Conservation (phyloP, 2,329 filamentous ascomycete species). For the Pseudodiploospora longispora region DNA sequence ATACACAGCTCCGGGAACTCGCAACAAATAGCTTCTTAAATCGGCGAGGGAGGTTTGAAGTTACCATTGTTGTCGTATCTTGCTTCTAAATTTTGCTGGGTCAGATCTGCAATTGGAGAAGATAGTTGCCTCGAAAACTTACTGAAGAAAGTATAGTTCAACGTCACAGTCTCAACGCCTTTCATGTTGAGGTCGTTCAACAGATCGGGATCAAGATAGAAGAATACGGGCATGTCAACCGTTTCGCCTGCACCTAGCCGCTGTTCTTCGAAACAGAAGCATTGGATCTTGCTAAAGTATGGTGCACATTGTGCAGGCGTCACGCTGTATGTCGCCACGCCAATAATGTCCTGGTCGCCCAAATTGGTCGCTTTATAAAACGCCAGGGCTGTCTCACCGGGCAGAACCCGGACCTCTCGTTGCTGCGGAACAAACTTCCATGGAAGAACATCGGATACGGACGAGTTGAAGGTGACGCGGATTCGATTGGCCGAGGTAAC, state of each 20-base stretch:
- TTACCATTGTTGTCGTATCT: conserved; percentile 39
- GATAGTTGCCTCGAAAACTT: conserved; percentile 31
- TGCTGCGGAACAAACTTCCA: conserved; percentile 98
- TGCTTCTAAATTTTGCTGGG: conserved; percentile 25
- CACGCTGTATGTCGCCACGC: conserved; percentile 95
- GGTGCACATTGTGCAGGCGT: conserved; percentile 92
- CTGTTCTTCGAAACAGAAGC: conserved; percentile 98
- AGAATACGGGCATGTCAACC: conserved; percentile 99
- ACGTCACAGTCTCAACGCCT: conserved; percentile 86
- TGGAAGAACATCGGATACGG: conserved; percentile 86
- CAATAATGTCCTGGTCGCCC: conserved; percentile 87
- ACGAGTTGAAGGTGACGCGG: conserved; percentile 91
- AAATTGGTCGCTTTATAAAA: conserved; percentile 97
- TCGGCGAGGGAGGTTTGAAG: conserved; percentile 29
- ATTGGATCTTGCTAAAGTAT: conserved; percentile 99
- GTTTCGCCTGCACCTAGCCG: conserved; percentile 89
- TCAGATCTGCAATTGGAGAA: background rate
- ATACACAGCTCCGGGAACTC: no score
- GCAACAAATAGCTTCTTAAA: conserved; percentile 8
- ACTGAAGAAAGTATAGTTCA: conserved; percentile 99
- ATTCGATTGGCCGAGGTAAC: conserved; percentile 76
- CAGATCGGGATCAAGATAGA: conserved; percentile 96
- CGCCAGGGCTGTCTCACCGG: conserved; percentile 91
- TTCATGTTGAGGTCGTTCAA: conserved; percentile 87
- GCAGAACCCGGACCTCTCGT: conserved; percentile 88